phyloP scores from a whole-genome alignment of 768 basidiomycete genomes.

The Astraeus odoratus region DNA sequence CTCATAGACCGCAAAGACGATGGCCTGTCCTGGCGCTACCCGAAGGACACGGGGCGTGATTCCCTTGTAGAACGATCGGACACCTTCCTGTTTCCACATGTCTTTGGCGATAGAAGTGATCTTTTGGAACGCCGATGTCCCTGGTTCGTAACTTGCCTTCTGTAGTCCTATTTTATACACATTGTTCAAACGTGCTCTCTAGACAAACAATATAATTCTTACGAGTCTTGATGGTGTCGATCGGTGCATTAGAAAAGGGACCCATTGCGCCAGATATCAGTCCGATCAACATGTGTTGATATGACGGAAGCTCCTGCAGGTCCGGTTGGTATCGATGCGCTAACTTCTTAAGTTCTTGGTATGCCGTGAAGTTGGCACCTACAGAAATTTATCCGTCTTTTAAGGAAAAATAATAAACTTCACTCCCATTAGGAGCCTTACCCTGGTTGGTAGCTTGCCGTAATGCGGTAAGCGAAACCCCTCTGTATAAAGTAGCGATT shows the following conservation, averaged over 20 bases:
- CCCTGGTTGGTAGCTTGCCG: constrained; percentile 98
- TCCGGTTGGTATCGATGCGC: constrained; percentile 76
- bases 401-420: background rate
- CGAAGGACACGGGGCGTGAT: constrained; percentile 94
- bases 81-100: constrained; percentile 91
- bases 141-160: constrained; percentile 67
- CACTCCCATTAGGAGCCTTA: constrained; percentile 18
- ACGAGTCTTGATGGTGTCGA: constrained; percentile 95
- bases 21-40: constrained; percentile 94
- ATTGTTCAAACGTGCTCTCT: constrained; percentile 1
- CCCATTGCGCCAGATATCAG: constrained; percentile 97
- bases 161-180: constrained; percentile 56
- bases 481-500: constrained; percentile 75
- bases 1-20: constrained; percentile 98
- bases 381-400: constrained; percentile 7
- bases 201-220: constrained; percentile 23
- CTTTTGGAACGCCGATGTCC: constrained; percentile 72
- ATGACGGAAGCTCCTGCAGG: constrained; percentile 75
- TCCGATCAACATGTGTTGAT: constrained; percentile 94
- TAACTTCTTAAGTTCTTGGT: constrained; percentile 91
- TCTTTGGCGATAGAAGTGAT: constrained; percentile 77
- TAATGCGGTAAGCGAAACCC: constrained; percentile 87
- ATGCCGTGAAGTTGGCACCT: constrained; percentile 97
- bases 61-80: constrained; percentile 92
- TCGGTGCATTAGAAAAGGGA: constrained; percentile 95